A percentile compares a stretch with the other conserved stretches of the same genome.
Evolutionary conservation across 495 filamentous ascomycete genomes (phyloP).

Genomic region (Staphylotrichum longicolle): DNA sequence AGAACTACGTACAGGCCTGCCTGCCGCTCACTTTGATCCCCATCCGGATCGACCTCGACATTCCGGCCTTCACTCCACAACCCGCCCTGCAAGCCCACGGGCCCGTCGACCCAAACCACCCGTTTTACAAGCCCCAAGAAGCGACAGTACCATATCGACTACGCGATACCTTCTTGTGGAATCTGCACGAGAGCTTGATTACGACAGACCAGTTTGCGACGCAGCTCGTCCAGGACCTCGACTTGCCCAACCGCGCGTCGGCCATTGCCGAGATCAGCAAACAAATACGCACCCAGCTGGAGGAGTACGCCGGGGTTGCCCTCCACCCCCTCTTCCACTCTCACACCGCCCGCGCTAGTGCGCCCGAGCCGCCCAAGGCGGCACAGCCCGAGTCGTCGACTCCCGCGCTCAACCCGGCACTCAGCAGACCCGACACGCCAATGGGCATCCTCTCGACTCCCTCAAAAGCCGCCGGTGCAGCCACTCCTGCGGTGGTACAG

Average conservation of each 20-base stretch:
- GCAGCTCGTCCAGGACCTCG: constrained; percentile 87
- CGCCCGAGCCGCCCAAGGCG: constrained; percentile 42
- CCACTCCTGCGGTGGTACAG: constrained; percentile 24
- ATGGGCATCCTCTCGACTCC: constrained; percentile 36
- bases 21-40: constrained; percentile 89
- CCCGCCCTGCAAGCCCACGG: constrained; percentile 68
- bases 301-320: constrained; percentile 94
- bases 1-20: constrained; percentile 77
- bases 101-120: constrained; percentile 53
- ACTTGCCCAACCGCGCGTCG: constrained; percentile 70
- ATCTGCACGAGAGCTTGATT: constrained; percentile 88
- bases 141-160: constrained; percentile 76
- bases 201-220: constrained; percentile 94
- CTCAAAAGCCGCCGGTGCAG: constrained; percentile 26
- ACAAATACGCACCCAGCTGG: constrained; percentile 90
- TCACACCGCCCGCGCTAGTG: constrained; percentile 41
- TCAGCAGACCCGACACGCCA: constrained; percentile 51
- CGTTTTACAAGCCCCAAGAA: constrained; percentile 75
- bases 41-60: constrained; percentile 93
- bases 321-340: constrained; percentile 87
- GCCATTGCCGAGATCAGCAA: constrained; percentile 78
- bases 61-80: constrained; percentile 71
- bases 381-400: constrained; percentile 36
- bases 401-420: constrained; percentile 38
- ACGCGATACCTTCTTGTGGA: constrained; percentile 95